A percentile compares a stretch with the other conserved stretches of the same genome.
Evolutionary conservation across 805 yeast genomes (phyloP).

Genomic region (Nakazawaea wickerhamii): DNA sequence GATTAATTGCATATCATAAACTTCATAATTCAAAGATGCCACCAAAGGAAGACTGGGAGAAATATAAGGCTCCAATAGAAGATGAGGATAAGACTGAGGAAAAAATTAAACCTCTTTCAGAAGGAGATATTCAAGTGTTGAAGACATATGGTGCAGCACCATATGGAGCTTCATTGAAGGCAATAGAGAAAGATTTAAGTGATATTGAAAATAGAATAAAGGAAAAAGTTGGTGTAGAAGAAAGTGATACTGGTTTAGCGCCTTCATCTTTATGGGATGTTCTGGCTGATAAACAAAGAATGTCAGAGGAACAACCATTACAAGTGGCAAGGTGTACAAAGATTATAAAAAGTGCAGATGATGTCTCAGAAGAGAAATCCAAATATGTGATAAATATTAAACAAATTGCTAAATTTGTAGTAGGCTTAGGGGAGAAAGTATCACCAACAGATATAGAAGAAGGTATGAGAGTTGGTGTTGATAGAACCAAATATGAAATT

Average conservation of each 20-base stretch:
- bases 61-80: conserved; percentile 84
- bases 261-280: conserved; percentile 98
- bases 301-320: conserved; percentile 90
- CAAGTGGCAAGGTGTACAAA: conserved; percentile 99
- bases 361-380: conserved; percentile 59
- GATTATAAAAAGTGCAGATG: conserved; percentile 67
- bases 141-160: conserved; percentile 98
- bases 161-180: conserved; percentile 74
- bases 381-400: conserved; percentile 95
- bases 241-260: conserved; percentile 96
- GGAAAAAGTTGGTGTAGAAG: conserved; percentile 91
- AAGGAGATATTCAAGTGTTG: conserved; percentile 95
- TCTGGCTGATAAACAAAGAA: conserved; percentile 89
- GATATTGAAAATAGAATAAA: conserved; percentile 82
- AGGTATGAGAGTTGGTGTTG: conserved; percentile 99
- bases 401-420: conserved; percentile 97
- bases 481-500: conserved; percentile 93
- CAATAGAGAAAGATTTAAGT: conserved; percentile 81
- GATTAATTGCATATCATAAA: not conserved
- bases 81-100: conserved; percentile 56
- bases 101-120: conserved; percentile 80
- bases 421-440: conserved; percentile 92
- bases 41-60: conserved; percentile 98
- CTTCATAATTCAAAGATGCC: conserved; percentile 71
- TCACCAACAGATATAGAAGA: conserved; percentile 99